A percentile compares a stretch with the other conserved stretches of the same genome.
phyloP scores from a whole-genome alignment of 257 asterid species.

The Jacaranda mimosifolia region DNA sequence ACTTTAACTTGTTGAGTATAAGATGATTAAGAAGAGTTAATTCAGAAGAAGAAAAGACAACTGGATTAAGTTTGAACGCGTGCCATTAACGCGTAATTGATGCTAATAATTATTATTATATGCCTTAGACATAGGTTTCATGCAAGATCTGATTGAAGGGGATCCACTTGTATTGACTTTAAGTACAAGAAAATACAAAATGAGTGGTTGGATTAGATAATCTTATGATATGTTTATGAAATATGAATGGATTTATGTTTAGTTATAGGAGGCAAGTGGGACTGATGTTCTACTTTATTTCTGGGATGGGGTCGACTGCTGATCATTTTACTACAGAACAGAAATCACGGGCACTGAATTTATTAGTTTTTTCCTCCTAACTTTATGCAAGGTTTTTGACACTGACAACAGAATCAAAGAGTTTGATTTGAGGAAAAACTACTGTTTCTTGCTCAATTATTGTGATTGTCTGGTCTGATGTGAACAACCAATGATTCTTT shows the following conservation, averaged over 20 bases:
- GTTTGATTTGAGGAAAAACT: slow-evolving; percentile 23
- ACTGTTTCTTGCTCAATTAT: not conserved
- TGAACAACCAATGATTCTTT: too few relatives aligned
- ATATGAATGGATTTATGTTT: too few relatives aligned
- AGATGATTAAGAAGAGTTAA: slow-evolving; percentile 9
- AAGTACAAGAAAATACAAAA: slow-evolving; percentile 56
- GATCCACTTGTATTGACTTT: slow-evolving; percentile 59
- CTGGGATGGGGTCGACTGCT: slow-evolving; percentile 5
- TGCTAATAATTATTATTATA: slow-evolving; percentile 1
- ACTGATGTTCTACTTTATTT: slow-evolving; percentile 16
- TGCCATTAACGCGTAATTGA: slow-evolving; percentile 13
- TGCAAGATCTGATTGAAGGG: slow-evolving; percentile 29
- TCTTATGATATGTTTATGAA: not conserved
- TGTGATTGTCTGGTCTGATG: not conserved
- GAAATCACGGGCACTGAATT: slow-evolving; percentile 8
- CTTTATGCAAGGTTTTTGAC: not conserved
- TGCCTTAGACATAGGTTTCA: slow-evolving; percentile 18
- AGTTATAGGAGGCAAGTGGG: slow-evolving; percentile 43
- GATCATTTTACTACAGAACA: slow-evolving; percentile 9
- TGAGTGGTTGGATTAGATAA: slow-evolving; percentile 55
- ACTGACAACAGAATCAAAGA: not conserved
- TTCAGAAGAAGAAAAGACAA: slow-evolving; percentile 45
- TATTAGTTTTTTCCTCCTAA: not conserved
- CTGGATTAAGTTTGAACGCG: slow-evolving; percentile 36
- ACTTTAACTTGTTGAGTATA: slow-evolving; percentile 40